Evolutionary conservation across 73 alveolate species (phyloP).

Genomic region (Paramecium sonneborni): DNA sequence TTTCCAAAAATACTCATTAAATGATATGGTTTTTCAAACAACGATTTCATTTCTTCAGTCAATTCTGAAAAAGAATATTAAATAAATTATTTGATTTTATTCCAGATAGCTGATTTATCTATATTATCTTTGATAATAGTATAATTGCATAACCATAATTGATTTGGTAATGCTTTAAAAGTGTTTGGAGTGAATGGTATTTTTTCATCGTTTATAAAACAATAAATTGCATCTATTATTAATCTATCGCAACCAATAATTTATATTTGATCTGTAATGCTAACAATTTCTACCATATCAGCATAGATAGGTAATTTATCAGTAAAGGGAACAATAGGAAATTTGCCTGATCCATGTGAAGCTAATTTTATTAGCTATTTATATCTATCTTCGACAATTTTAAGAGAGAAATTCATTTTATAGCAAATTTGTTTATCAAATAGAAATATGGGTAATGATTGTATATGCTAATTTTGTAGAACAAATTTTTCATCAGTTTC

Average conservation of each 20-base stretch:
- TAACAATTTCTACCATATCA: not conserved
- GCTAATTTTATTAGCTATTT: not conserved
- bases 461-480: not conserved
- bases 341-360: not conserved
- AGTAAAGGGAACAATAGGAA: not conserved
- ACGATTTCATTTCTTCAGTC: not conserved
- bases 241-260: constrained; percentile 1
- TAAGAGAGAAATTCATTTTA: not conserved
- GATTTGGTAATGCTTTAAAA: not conserved
- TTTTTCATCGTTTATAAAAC: not conserved
- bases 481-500: not conserved
- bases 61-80: not conserved
- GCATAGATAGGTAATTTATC: not conserved
- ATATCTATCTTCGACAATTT: constrained; percentile 3
- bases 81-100: not conserved
- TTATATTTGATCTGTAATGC: not conserved
- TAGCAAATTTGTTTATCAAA: not conserved
- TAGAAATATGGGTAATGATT: not conserved
- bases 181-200: constrained; percentile 17
- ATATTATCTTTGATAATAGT: not conserved
- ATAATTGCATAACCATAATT: not conserved
- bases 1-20: not conserved
- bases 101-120: not conserved
- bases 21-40: not conserved
- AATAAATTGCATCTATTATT: not conserved